Conservation (phyloP, 345 rosid species). For the Hibiscus tridactylites region DNA sequence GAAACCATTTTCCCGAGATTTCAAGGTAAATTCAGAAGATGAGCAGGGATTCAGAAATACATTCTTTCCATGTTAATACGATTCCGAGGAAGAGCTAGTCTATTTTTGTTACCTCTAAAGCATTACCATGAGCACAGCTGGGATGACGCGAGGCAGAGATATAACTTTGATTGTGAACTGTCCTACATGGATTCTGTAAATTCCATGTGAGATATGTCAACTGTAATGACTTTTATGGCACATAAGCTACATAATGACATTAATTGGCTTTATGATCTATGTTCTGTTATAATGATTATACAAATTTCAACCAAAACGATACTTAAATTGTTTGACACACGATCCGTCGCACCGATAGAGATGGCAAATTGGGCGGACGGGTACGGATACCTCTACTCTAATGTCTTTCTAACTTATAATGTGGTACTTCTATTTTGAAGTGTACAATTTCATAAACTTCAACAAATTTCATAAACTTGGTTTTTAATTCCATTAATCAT, state of each 20-base stretch:
- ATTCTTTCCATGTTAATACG: background rate
- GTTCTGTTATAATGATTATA: background rate
- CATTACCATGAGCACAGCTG: background rate
- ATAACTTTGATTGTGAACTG: background rate
- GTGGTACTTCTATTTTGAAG: too few relatives aligned
- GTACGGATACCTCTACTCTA: too few relatives aligned
- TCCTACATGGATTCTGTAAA: background rate
- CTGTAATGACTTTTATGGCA: background rate
- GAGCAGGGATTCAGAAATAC: background rate
- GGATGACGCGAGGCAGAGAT: background rate
- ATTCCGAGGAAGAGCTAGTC: background rate
- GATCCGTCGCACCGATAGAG: too few relatives aligned
- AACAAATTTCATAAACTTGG: too few relatives aligned
- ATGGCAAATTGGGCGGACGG: too few relatives aligned
- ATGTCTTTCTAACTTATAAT: too few relatives aligned
- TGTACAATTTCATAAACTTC: too few relatives aligned
- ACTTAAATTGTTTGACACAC: too few relatives aligned
- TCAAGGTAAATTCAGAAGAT: background rate
- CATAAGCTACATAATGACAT: background rate
- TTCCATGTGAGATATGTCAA: background rate
- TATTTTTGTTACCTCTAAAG: background rate
- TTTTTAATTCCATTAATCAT: too few relatives aligned
- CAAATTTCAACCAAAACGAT: background rate
- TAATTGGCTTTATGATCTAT: background rate
- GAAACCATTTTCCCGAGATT: constrained; percentile 2